Percentiles rank a stretch among this genome's conserved stretches.
Evolutionary conservation across 208 protist genomes (phyloP).

Genomic region (Leptomonas seymouri): DNA sequence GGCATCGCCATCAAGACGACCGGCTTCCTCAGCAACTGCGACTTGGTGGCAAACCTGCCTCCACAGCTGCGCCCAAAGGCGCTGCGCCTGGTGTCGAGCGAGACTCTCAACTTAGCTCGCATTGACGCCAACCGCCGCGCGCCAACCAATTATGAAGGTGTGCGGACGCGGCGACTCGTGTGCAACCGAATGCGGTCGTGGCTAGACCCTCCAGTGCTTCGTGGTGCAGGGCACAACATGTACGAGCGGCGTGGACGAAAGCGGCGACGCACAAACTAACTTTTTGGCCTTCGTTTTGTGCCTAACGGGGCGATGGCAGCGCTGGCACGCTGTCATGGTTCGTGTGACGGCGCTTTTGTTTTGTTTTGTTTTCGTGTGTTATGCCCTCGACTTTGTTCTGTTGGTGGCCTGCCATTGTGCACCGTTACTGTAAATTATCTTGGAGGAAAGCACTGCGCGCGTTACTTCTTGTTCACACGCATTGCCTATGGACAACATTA

Average conservation of each 20-base stretch:
- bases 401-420: not conserved
- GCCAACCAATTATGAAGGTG: conserved; percentile 66
- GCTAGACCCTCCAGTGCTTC: conserved; percentile 83
- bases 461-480: too few species aligned
- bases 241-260: conserved; percentile 84
- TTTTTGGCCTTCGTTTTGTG: not conserved
- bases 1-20: conserved; percentile 81
- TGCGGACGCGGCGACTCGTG: conserved; percentile 60
- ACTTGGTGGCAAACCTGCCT: conserved; percentile 79
- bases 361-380: not conserved
- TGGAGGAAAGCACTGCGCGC: too few species aligned
- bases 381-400: not conserved
- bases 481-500: too few species aligned
- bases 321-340: too few species aligned
- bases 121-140: conserved; percentile 86
- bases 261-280: conserved; percentile 36
- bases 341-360: too few species aligned
- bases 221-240: conserved; percentile 85
- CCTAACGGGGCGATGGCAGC: too few species aligned
- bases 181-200: conserved; percentile 74
- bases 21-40: conserved; percentile 87
- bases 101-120: conserved; percentile 66
- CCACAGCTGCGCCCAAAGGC: conserved; percentile 87
- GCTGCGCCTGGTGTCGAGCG: conserved; percentile 69
- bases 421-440: not conserved